A percentile compares a stretch with the other conserved stretches of the same genome.
phyloP scores from a whole-genome alignment of 768 basidiomycete species.

The Cytidiella melzeri region DNA sequence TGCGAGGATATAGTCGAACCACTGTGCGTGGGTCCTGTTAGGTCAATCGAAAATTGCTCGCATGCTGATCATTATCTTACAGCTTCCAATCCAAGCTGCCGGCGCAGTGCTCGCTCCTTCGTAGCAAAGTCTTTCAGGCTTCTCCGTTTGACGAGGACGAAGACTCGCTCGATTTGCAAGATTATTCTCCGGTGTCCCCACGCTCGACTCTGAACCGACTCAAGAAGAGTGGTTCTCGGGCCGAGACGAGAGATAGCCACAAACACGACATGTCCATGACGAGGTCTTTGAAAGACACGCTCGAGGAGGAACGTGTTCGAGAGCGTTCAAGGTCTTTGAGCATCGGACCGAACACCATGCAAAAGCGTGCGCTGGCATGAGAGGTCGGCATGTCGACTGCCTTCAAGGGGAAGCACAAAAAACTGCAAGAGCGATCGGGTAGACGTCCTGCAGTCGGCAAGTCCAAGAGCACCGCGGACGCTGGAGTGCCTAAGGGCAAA shows the following conservation, averaged over 20 bases:
- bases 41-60: too few relatives aligned
- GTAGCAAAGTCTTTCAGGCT: constrained; percentile 58
- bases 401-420: constrained; percentile 43
- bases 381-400: constrained; percentile 75
- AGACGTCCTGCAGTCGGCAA: constrained; percentile 7
- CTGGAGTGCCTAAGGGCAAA: not conserved
- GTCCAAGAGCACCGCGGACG: not conserved
- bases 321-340: constrained; percentile 29
- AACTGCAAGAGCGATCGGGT: constrained; percentile 1
- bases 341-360: constrained; percentile 27
- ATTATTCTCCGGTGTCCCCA: constrained; percentile 17
- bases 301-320: constrained; percentile 57
- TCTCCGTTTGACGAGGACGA: constrained; percentile 53
- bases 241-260: constrained; percentile 8
- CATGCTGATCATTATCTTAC: not conserved
- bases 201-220: constrained; percentile 11
- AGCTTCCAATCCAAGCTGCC: constrained; percentile 56
- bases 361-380: constrained; percentile 53
- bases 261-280: not conserved
- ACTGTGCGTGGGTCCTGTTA: constrained; percentile 38
- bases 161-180: constrained; percentile 12
- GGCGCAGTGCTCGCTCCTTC: constrained; percentile 49
- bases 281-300: constrained; percentile 33
- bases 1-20: constrained; percentile 61
- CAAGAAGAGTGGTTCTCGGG: constrained; percentile 6